phyloP scores from a whole-genome alignment of 1,139 yeast species.

The Blastobotrys arbuscula region DNA sequence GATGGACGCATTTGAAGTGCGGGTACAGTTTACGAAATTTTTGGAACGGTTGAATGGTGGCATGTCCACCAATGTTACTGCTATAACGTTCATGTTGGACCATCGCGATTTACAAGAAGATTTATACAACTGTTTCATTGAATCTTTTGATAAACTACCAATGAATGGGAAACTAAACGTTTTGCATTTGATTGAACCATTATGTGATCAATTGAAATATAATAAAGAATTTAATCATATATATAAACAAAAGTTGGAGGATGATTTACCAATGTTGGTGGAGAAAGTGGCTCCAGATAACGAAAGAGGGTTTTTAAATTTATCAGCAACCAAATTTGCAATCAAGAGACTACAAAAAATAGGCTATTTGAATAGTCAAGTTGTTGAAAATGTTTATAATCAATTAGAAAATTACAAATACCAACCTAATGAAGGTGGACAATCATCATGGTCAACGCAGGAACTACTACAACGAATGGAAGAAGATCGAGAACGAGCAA shows the following conservation, averaged over 20 bases:
- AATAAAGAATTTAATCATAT: constrained; percentile 3
- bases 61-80: constrained; percentile 47
- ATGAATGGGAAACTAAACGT: constrained; percentile 61
- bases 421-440: background rate
- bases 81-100: constrained; percentile 55
- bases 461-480: constrained; percentile 74
- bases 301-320: background rate
- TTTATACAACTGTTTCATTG: constrained; percentile 63
- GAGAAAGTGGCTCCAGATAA: constrained; percentile 40
- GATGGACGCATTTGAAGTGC: constrained; percentile 79
- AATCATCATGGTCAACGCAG: constrained; percentile 29
- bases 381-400: background rate
- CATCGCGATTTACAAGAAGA: constrained; percentile 62
- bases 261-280: constrained; percentile 43
- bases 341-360: background rate
- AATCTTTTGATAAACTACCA: constrained; percentile 34
- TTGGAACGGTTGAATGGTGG: constrained; percentile 61
- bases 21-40: constrained; percentile 60
- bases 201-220: constrained; percentile 32
- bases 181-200: constrained; percentile 61
- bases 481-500: constrained; percentile 80
- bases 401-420: background rate
- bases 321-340: background rate
- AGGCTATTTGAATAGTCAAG: background rate
- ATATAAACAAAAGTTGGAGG: constrained; percentile 32